Evolutionary conservation across 805 yeast genomes (phyloP).

Genomic region (Metschnikowia amazonensis): DNA sequence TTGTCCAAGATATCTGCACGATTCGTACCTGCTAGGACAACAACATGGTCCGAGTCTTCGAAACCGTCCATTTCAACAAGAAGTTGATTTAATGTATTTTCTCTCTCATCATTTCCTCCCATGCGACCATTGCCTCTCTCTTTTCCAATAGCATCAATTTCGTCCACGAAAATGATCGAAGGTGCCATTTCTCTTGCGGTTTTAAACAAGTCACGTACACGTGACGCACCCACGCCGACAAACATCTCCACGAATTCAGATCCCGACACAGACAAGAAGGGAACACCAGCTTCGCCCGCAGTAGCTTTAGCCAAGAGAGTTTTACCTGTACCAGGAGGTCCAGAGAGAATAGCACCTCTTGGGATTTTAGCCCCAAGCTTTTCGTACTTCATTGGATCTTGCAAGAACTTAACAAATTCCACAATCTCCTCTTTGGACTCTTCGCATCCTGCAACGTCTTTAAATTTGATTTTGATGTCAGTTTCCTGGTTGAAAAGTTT

Average conservation of each 20-base stretch:
- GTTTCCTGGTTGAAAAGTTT: conserved; percentile 88
- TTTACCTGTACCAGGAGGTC: conserved; percentile 99
- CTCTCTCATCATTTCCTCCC: conserved; percentile 95
- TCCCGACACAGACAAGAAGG: conserved; percentile 93
- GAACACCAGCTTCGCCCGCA: conserved; percentile 99
- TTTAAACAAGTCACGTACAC: conserved; percentile 92
- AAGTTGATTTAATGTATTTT: conserved; percentile 90
- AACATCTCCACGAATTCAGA: conserved; percentile 98
- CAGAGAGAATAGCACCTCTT: conserved; percentile 94
- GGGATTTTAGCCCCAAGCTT: conserved; percentile 95
- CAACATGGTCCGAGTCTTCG: conserved; percentile 84
- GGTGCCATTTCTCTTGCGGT: conserved; percentile 95
- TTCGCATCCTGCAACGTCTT: conserved; percentile 95
- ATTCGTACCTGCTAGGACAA: conserved; percentile 96
- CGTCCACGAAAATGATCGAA: conserved; percentile 93
- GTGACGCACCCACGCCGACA: conserved; percentile 98
- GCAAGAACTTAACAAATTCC: conserved; percentile 94
- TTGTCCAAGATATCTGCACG: conserved; percentile 90
- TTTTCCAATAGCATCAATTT: conserved; percentile 98
- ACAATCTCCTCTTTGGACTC: conserved; percentile 97
- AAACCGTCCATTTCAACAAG: conserved; percentile 99
- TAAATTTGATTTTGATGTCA: conserved; percentile 81
- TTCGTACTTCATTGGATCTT: conserved; percentile 87
- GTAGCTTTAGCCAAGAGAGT: conserved; percentile 96
- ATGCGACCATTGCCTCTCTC: conserved; percentile 72